These are phyloP conservation scores for Mesembryanthemum crystallinum DNA, from an alignment of 148 eudicot species.

Conservation along the genomic window DNA sequence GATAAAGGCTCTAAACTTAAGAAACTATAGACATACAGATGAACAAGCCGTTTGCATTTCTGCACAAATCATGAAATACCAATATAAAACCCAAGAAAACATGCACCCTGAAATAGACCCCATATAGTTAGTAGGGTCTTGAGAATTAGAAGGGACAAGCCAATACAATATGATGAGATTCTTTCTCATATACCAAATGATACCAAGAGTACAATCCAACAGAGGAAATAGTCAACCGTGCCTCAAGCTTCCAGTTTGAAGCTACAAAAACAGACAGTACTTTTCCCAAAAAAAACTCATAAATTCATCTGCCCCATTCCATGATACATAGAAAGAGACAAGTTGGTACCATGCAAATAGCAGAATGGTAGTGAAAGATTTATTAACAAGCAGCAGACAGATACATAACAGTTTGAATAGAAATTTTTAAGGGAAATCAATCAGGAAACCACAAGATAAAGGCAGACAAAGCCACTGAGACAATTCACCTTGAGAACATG, in stretches of 20 bases:
- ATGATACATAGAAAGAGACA: background rate
- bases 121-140: background rate
- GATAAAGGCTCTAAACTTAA: background rate
- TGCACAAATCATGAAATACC: background rate
- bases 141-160: background rate
- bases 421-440: background rate
- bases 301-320: background rate
- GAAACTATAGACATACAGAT: background rate
- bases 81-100: background rate
- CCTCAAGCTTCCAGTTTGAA: background rate
- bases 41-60: background rate
- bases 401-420: background rate
- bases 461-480: background rate
- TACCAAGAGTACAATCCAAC: background rate
- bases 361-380: background rate
- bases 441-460: background rate
- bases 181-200: background rate
- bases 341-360: background rate
- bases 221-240: background rate
- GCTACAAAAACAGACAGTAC: background rate
- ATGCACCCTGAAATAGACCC: background rate
- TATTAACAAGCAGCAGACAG: background rate
- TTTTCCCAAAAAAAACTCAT: background rate
- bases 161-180: background rate
- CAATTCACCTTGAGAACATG: constrained; percentile 56